Base-by-base conservation (phyloP, 2,329 filamentous ascomycete genomes). In the Epichloe elymi region DNA sequence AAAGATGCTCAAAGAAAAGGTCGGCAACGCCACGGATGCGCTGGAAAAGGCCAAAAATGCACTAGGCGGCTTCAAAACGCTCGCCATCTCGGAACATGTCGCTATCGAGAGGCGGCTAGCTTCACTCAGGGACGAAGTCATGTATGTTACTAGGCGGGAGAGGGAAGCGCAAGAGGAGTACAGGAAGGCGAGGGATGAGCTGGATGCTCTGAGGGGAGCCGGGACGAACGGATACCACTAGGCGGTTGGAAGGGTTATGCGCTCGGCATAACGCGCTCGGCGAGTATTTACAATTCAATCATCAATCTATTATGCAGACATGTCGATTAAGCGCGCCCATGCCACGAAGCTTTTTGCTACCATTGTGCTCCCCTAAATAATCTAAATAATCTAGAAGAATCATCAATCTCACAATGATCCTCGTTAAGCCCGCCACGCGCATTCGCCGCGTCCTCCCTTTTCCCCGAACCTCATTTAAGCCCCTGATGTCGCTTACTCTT, bases 151-250 rank as follows among this genome's bases (percentile, higher is more conserved):
- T 58, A 80, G 80, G 59, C 75, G 91, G 55, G 91, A 97, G 71
- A 76, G 90, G 53, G 88, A 96, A 69, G 89, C 88, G 6, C 93
- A 98, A 69, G 89, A 96, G 56, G 65, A 85, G 60, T 98, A 93
- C 64, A 78, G 86, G 59, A 72, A 70, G 56, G 79, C 82, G 53
- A 88, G 79, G 67, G 87, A 89, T 45, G 93, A 97, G 72, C 66
- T 96, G 57, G 79, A 83, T 46, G 71, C 68, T 50, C 69, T 95
- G 58, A 65, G 61, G 55, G 58, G 58, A 48, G 60, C 56, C 12
- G 58, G 56, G 35, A 56, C 62, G 45, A 67, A 68, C 50, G 71
- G 71, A 37, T 66, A 68, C 59, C 65, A 70, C 54, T 73, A 58
- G 35, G 44, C 37, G 6, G 35, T 37, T 33, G 41, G 8, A n/a